Percentiles rank a stretch among this genome's conserved stretches.
These are phyloP conservation scores for Leishmania tropica DNA, from an alignment of 208 protist species.

Conservation along the genomic window DNA sequence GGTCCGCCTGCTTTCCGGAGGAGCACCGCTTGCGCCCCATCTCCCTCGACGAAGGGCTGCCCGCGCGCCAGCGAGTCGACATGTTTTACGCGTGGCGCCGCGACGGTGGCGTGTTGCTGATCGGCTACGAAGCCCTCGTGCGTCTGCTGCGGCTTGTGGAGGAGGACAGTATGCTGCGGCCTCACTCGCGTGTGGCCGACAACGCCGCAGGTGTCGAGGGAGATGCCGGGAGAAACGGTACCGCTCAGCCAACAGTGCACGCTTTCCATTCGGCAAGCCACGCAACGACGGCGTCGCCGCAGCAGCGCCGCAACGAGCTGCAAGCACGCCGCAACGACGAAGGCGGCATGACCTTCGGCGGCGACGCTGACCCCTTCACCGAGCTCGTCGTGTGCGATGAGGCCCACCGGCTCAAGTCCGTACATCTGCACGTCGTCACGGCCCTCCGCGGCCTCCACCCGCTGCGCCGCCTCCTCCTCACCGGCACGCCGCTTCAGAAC, in stretches of 20 bases:
- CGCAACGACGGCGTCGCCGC: not conserved
- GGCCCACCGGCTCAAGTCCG: slow-evolving; percentile 91
- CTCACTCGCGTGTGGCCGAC: not conserved
- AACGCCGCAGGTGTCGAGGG: slow-evolving; percentile 4
- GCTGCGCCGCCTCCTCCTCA: slow-evolving; percentile 85
- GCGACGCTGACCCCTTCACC: slow-evolving; percentile 47
- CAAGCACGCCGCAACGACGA: slow-evolving; percentile 28
- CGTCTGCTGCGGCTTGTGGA: slow-evolving; percentile 53
- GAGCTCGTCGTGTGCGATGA: slow-evolving; percentile 94
- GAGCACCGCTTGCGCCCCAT: slow-evolving; percentile 45
- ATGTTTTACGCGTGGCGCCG: slow-evolving; percentile 53
- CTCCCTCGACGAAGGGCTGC: slow-evolving; percentile 12
- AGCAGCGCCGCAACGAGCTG: slow-evolving; percentile 23
- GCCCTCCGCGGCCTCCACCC: slow-evolving; percentile 75
- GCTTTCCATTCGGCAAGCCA: not conserved
- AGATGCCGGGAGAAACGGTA: not conserved
- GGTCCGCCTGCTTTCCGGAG: slow-evolving; percentile 57
- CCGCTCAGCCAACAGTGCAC: not conserved
- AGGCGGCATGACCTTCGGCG: slow-evolving; percentile 34
- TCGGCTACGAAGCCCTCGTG: slow-evolving; percentile 80
- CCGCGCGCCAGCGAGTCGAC: slow-evolving; percentile 27
- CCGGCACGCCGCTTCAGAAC: slow-evolving; percentile 94
- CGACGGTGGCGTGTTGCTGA: slow-evolving; percentile 68
- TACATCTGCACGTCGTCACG: slow-evolving; percentile 68
- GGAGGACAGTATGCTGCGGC: slow-evolving; percentile 18